Evolutionary conservation across 2,329 filamentous ascomycete species (phyloP).

Genomic region (Aspergillus spinulosporus): DNA sequence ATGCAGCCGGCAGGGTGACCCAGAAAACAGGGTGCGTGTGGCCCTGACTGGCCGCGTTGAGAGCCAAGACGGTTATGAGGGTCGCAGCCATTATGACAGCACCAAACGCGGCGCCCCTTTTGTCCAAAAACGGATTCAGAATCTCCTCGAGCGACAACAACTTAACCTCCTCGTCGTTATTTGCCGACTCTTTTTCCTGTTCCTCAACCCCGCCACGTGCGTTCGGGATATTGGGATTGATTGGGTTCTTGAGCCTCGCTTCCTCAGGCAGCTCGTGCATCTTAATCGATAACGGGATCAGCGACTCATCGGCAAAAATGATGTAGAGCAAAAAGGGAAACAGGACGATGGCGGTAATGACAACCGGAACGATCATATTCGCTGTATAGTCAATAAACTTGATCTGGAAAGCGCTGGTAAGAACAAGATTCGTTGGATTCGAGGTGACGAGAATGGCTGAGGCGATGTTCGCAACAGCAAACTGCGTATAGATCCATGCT

Average conservation of each 20-base stretch:
- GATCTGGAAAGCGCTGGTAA: constrained; percentile 70
- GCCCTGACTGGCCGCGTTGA: constrained; percentile 62
- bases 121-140: constrained; percentile 73
- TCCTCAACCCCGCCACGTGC: constrained; percentile 52
- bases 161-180: constrained; percentile 56
- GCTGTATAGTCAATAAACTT: constrained; percentile 72
- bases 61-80: constrained; percentile 62
- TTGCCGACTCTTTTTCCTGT: constrained; percentile 53
- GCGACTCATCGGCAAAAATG: constrained; percentile 63
- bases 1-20: constrained; percentile 67
- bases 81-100: constrained; percentile 66
- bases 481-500: constrained; percentile 73
- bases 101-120: constrained; percentile 64
- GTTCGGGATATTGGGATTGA: constrained; percentile 71
- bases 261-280: constrained; percentile 67
- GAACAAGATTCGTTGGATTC: constrained; percentile 73
- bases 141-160: constrained; percentile 68
- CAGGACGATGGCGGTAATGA: constrained; percentile 66
- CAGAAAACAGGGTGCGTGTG: constrained; percentile 63
- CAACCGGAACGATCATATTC: constrained; percentile 73
- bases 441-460: constrained; percentile 76
- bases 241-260: constrained; percentile 55
- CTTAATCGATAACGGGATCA: constrained; percentile 66
- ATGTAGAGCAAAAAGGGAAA: constrained; percentile 71
- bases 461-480: constrained; percentile 70